Evolutionary conservation across 2,329 filamentous ascomycete genomes (phyloP), one percentile per base, ranked within the genome.

Genomic region (Rhynchosporium graminicola): DNA sequence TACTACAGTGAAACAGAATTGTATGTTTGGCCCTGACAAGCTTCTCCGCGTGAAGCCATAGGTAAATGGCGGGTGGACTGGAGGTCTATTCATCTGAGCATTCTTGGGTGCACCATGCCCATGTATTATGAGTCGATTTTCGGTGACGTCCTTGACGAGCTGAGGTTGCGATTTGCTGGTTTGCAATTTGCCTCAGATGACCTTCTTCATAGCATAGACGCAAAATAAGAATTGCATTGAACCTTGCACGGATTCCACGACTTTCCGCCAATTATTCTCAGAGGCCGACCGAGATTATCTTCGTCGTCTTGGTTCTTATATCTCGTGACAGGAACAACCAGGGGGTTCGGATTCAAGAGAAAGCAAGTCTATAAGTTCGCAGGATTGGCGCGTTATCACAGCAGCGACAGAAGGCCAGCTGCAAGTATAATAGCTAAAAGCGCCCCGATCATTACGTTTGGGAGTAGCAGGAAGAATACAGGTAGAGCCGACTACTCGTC

Each of bases 1-100:
- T 63, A 77, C 78, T 60, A 71, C 88, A 62, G 84, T 89, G 12
- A 85, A 82, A 73, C 78, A 80, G 42, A 77, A 83, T 43, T 80
- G 82, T 1, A 76, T 78, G 13, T 86, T 82, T 72, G 81, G 79
- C 0, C 67, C 78, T 0, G 83, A 87, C 62, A 88, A 86, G 74
- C 75, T 84, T 15, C 69, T 83, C 57, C 67, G 69, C 8, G 38
- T 33, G 33, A 9, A 46, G 29, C 4, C n/a, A n/a, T 20, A 20
- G 13, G 2, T 7, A 4, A 42, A 26, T 12, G 40, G 13, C 20
- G 8, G 6, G 29, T 38, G 42, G 54, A 46, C 45, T 13, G 40
- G 26, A 15, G 48, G 42, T 20, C 7, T 3, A n/a, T 15, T n/a
- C n/a, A 20, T 20, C 20, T n/a, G 31, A 59, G 15, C 33, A 43